Evolutionary conservation across 1,284 basidiomycete species (phyloP), one percentile per base, ranked within the genome.

Genomic region (Boletus coffeatus): DNA sequence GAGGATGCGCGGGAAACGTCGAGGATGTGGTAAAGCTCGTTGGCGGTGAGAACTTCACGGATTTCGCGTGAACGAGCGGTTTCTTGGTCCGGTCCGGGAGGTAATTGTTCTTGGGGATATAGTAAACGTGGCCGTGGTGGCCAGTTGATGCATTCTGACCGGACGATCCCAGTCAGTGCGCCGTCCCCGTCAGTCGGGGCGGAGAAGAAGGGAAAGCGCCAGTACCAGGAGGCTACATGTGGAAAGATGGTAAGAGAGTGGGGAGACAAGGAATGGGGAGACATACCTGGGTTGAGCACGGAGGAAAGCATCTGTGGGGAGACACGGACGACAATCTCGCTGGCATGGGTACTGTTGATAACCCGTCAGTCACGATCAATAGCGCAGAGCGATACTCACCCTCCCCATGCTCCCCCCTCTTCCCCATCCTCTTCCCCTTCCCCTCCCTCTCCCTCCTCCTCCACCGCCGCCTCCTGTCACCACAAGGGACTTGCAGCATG

Each of bases 21-120:
- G 7, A 94, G 81, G 37, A 94, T 86, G 57, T 80, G 77, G 74
- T 94, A 94, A 41, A 94, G 80, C 69, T 84, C 79, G 68, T 92
- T 83, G 61, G 80, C 81, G 56, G 78, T 70, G 56, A 92, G 80
- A 43, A 93, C 83, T 81, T 61, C 81, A 77, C 25, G 85, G 75
- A 69, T 80, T 81, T 75, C 81, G 79, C 58, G 75, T 71, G 67
- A 78, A 71, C 67, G 77, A 79, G 55, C 32, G 34, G 39, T 59
- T 59, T 68, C 67, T 39, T 59, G 60, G 53, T 16, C 43, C 53
- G 61, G 59, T 59, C 58, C 61, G 18, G 43, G 39, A 8, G 56
- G 58, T 18, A 18, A 32, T 3, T 56, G 57, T 14, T 59, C 62
- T 48, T 29, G 16, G 11, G 29, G n/a, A 36, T 59, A 62, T 25